phyloP scores from a whole-genome alignment of 805 yeast genomes.

The Nematodospora valgi region DNA sequence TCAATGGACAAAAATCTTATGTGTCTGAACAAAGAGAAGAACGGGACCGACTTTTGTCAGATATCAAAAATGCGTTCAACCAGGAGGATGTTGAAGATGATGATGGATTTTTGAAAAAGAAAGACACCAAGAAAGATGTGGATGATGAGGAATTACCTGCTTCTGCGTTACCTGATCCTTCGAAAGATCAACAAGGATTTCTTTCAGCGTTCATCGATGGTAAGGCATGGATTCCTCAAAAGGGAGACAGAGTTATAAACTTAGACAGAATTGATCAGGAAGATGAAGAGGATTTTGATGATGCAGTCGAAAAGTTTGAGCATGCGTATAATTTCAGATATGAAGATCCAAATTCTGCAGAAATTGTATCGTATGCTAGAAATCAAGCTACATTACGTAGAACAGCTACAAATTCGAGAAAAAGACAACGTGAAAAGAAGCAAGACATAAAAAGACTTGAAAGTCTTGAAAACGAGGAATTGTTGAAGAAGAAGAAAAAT shows the following conservation, averaged over 20 bases:
- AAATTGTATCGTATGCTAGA: slow-evolving; percentile 93
- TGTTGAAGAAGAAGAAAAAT: slow-evolving; percentile 67
- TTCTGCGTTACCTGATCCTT: slow-evolving; percentile 55
- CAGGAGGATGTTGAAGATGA: slow-evolving; percentile 42
- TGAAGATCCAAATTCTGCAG: slow-evolving; percentile 89
- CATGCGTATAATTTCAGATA: slow-evolving; percentile 91
- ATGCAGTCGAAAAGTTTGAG: slow-evolving; percentile 88
- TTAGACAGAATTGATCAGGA: slow-evolving; percentile 49
- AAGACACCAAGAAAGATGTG: slow-evolving; percentile 24
- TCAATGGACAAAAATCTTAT: slow-evolving; percentile 62
- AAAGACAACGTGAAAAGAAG: slow-evolving; percentile 75
- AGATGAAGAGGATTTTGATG: slow-evolving; percentile 84
- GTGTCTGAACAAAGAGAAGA: slow-evolving; percentile 75
- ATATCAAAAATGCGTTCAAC: slow-evolving; percentile 66
- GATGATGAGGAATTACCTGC: slow-evolving; percentile 19
- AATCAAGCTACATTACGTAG: slow-evolving; percentile 89
- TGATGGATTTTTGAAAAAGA: slow-evolving; percentile 54
- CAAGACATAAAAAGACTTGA: slow-evolving; percentile 51
- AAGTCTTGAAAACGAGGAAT: slow-evolving; percentile 53
- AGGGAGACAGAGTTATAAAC: slow-evolving; percentile 55
- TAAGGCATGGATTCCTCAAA: slow-evolving; percentile 87
- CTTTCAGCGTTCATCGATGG: slow-evolving; percentile 66
- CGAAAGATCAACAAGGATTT: slow-evolving; percentile 60
- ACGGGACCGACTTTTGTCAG: slow-evolving; percentile 66
- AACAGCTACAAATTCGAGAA: slow-evolving; percentile 67